Base-by-base conservation (phyloP, 2,329 filamentous ascomycete genomes). In the Mollisia scopiformis region DNA sequence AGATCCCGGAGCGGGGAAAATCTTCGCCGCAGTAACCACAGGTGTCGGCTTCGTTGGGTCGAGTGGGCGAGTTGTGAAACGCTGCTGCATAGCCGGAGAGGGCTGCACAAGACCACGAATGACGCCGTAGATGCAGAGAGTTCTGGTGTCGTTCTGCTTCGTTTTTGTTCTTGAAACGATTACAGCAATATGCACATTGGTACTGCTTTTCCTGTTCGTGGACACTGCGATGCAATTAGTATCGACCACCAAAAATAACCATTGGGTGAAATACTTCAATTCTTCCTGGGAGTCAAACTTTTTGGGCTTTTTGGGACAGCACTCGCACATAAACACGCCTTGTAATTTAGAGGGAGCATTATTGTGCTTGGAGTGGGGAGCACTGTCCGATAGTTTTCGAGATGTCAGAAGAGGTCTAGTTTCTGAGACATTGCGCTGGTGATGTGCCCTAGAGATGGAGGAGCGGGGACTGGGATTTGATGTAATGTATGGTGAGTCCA, bases 141-240 rank as follows among this genome's bases (percentile, higher is more conserved):
- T 97, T 98, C 72, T 97, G 93, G 74, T 98, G 94, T 31, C 95
- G 87, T 76, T 98, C 94, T 2, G 93, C 93, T 78, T 98, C 95
- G 71, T 98, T 98, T 78, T 98, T 98, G 79, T 98, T 98, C 78
- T 98, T 98, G 81, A 98, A 98, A 11, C 94, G 88, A 74, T 97
- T 97, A 43, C 90, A 90, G 75, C 94, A 98, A 74, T 92, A 98
- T 28, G 87, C 84, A 76, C 94, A 98, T 64, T 91, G 91, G 75
- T 97, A 98, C 76, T 98, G 94, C 76, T 98, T 98, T 76, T 98
- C 95, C 73, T 92, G 88, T 76, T 95, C 92, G 75, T 98, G 94
- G 47, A 88, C 80, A 66, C 94, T 97, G 72, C 19, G 56, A 55
- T 51, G 53, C 65, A 73, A 71, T 71, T 65, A 58, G 41, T 25